These are phyloP conservation scores for Aurifilum marmelostoma DNA, from an alignment of 2,329 filamentous ascomycete species.

Conservation along the genomic window DNA sequence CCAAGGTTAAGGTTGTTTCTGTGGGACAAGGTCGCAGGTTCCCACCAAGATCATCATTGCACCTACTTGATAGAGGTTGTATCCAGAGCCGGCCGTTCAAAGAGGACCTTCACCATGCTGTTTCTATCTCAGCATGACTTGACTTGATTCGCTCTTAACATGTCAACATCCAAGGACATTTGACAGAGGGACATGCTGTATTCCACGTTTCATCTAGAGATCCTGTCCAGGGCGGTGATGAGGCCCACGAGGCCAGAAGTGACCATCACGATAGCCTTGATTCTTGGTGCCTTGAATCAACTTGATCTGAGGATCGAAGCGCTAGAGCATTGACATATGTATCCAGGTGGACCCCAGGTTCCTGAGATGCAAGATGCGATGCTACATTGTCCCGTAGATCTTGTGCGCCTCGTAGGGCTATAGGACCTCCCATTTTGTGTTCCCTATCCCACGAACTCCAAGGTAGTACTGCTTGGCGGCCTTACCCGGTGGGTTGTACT, in stretches of 20 bases:
- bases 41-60: background rate
- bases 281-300: background rate
- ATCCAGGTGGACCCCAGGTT: background rate
- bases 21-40: conserved; percentile 7
- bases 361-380: conserved; percentile 12
- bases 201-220: too few species aligned
- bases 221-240: background rate
- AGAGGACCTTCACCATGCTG: background rate
- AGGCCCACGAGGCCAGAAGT: background rate
- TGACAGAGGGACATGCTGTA: background rate
- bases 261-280: background rate
- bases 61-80: background rate
- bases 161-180: background rate
- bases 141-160: background rate
- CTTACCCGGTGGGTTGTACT: background rate
- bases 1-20: conserved; percentile 3
- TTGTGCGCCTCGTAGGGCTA: conserved; percentile 3
- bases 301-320: background rate
- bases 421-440: background rate
- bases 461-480: background rate
- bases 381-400: conserved; percentile 12
- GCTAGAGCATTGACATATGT: background rate
- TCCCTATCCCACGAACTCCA: background rate
- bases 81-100: background rate
- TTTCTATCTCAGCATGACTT: background rate